These are phyloP conservation scores for Volvox reticuliferus DNA, from an alignment of 139 green algal genomes.

Conservation along the genomic window DNA sequence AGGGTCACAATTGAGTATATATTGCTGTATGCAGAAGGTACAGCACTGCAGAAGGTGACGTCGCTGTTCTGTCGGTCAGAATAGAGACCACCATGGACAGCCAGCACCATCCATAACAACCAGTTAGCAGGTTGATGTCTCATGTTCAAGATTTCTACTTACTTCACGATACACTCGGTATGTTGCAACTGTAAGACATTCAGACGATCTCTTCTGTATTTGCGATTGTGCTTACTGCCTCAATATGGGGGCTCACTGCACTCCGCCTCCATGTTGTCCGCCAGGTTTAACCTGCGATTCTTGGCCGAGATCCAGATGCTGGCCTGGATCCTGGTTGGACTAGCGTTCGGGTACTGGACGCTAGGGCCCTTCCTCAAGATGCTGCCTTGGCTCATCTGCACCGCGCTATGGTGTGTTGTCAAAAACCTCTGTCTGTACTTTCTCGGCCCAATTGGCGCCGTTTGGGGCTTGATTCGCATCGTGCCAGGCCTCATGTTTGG, in stretches of 20 bases:
- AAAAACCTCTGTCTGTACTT: no score
- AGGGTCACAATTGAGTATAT: neutral
- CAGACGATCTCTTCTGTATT: no score
- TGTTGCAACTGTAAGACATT: neutral
- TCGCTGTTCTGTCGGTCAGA: neutral
- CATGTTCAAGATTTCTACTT: neutral
- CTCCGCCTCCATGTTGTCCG: neutral
- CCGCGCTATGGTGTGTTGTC: no score
- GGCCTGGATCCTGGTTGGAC: constrained; percentile 59
- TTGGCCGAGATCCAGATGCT: constrained; percentile 83
- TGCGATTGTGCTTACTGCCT: no score
- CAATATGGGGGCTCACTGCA: neutral
- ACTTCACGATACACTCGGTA: neutral
- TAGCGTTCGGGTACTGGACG: no score
- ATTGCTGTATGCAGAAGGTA: neutral
- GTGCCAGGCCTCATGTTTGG: no score
- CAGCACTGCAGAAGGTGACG: neutral
- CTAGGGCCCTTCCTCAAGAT: no score
- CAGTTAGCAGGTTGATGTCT: neutral
- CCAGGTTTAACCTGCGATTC: constrained; percentile 80
- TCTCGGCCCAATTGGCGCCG: no score
- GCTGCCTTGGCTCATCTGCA: no score
- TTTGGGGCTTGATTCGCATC: no score
- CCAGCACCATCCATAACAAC: neutral
- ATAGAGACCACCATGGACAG: neutral